Conservation (phyloP, 1,284 basidiomycete species). For the Apiotrichum akiyoshidainum region DNA sequence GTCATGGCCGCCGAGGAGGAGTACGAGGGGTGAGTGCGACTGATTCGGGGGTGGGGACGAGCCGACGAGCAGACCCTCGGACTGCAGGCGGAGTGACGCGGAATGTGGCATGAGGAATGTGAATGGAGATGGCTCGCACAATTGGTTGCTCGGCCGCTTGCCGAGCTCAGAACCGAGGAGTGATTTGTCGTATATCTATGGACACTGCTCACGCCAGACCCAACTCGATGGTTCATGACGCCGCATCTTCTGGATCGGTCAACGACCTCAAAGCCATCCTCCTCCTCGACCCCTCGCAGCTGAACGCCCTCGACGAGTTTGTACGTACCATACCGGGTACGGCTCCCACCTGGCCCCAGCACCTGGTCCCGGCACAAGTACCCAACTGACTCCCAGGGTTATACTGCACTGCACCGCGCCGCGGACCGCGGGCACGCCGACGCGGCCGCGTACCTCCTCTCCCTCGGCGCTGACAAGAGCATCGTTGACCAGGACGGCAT, state of each 20-base stretch:
- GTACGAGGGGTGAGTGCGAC: constrained; percentile 16
- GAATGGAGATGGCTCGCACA: no score
- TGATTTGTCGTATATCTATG: no score
- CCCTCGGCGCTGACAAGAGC: constrained; percentile 61
- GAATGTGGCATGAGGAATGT: no score
- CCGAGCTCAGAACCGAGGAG: no score
- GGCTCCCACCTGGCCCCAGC: no score
- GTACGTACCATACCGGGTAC: constrained; percentile 53
- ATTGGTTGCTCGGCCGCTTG: no score
- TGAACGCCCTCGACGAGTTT: constrained; percentile 61
- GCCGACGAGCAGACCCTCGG: no score
- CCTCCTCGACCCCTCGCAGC: constrained; percentile 47
- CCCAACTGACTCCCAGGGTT: constrained; percentile 59
- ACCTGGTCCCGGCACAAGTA: constrained; percentile 1
- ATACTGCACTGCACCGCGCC: constrained; percentile 78
- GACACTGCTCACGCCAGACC: background rate
- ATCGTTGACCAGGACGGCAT: constrained; percentile 56
- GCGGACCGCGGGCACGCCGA: constrained; percentile 69
- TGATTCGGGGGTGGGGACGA: background rate
- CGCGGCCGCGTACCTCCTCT: constrained; percentile 62
- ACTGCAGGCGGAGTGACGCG: no score
- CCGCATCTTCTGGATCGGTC: constrained; percentile 61
- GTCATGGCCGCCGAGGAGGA: constrained; percentile 52
- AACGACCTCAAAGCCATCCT: constrained; percentile 56
- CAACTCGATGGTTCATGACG: constrained; percentile 56